A percentile compares a stretch with the other conserved stretches of the same genome.
These are phyloP conservation scores for Gynandropsis gynandra DNA, from an alignment of 345 rosid genomes.

Conservation along the genomic window DNA sequence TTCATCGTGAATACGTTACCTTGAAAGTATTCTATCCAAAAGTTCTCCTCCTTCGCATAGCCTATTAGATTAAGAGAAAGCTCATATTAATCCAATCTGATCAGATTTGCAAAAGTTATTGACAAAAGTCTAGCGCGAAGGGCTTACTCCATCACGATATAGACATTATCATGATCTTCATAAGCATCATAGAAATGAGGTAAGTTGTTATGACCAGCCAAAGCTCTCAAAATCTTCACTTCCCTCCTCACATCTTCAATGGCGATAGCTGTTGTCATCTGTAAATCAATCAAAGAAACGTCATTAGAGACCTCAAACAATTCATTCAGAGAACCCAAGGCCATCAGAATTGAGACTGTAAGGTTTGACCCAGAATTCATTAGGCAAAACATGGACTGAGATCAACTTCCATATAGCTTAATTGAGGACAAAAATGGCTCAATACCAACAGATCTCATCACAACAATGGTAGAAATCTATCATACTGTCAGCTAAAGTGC, in stretches of 20 bases:
- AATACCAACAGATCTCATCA: too few relatives aligned
- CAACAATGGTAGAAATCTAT: too few relatives aligned
- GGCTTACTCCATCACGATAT: conserved; percentile 92
- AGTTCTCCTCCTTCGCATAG: conserved; percentile 99
- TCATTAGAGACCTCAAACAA: neutral
- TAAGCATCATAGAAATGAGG: conserved; percentile 84
- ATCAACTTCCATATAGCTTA: too few relatives aligned
- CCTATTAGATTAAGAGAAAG: conserved; percentile 39
- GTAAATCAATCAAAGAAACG: conserved; percentile 21
- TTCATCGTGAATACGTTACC: conserved; percentile 34
- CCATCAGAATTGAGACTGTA: too few relatives aligned
- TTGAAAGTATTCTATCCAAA: conserved; percentile 81
- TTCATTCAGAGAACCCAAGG: too few relatives aligned
- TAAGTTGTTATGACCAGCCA: conserved; percentile 77
- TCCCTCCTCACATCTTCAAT: conserved; percentile 98
- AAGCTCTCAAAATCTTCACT: conserved; percentile 76
- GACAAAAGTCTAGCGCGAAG: neutral
- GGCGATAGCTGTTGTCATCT: conserved; percentile 98
- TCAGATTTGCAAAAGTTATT: neutral
- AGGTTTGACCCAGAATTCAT: too few relatives aligned
- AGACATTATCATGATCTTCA: conserved; percentile 85
- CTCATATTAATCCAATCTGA: neutral
- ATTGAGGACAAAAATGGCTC: too few relatives aligned
- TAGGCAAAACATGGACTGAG: too few relatives aligned
- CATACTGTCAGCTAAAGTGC: too few relatives aligned